Evolutionary conservation across 257 asterid genomes (phyloP).

Genomic region (Solanum sitiens): DNA sequence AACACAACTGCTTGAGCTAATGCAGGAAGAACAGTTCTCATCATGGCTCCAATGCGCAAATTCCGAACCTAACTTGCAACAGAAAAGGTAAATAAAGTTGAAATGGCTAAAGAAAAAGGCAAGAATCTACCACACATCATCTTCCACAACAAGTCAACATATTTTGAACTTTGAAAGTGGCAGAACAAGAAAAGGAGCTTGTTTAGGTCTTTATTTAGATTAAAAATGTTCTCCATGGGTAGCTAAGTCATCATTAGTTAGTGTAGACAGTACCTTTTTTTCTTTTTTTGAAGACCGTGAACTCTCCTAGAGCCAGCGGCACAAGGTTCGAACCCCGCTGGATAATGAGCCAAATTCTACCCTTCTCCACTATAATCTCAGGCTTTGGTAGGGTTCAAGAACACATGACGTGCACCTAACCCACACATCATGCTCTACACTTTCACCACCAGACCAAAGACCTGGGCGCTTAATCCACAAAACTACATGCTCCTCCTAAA

Average conservation of each 20-base stretch:
- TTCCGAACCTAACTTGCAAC: constrained; percentile 53
- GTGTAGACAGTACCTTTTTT: background rate
- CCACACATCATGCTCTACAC: background rate
- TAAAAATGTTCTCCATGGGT: background rate
- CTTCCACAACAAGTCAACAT: background rate
- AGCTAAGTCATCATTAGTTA: background rate
- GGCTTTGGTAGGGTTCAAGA: background rate
- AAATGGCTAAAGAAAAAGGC: background rate
- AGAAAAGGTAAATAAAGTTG: background rate
- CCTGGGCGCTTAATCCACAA: background rate
- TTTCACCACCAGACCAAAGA: background rate
- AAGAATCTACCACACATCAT: background rate
- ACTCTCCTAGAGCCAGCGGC: background rate
- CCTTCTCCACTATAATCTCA: background rate
- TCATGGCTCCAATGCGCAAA: constrained; percentile 92
- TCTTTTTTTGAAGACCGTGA: background rate
- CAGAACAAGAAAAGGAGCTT: background rate
- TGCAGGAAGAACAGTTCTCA: constrained; percentile 85
- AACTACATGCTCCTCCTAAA: background rate
- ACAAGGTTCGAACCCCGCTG: background rate
- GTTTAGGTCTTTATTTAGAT: background rate
- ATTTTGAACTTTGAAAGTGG: background rate
- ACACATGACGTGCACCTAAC: background rate
- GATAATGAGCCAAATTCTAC: background rate
- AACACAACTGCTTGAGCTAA: constrained; percentile 80